Evolutionary conservation across 352 stramenopile genomes (phyloP).

Genomic region (Phytophthora quininea): DNA sequence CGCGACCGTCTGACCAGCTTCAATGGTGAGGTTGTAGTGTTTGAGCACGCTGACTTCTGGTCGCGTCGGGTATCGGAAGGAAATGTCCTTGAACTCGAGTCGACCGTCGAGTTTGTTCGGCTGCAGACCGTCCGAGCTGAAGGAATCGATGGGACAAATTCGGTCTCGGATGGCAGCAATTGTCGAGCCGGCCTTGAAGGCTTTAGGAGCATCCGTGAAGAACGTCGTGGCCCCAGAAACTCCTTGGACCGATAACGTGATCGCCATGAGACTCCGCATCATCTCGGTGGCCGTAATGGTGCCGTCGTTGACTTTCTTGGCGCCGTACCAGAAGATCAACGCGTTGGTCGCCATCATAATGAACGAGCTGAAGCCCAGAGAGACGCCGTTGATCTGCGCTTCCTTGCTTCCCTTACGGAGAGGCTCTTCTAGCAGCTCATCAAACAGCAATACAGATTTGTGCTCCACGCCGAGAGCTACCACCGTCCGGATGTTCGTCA

Average conservation of each 20-base stretch:
- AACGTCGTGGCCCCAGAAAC: conserved; percentile 28
- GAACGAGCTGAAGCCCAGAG: conserved; percentile 69
- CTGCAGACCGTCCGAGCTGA: conserved; percentile 2
- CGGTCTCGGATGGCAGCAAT: conserved; percentile 37
- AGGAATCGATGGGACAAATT: conserved; percentile 39
- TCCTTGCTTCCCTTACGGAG: conserved; percentile 27
- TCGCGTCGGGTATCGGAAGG: background rate
- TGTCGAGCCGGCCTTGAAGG: conserved; percentile 46
- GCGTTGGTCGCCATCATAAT: conserved; percentile 47
- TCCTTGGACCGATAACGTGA: conserved; percentile 36
- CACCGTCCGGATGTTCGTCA: conserved; percentile 46
- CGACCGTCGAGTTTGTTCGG: background rate
- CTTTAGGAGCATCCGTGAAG: conserved; percentile 62
- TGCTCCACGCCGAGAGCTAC: conserved; percentile 36
- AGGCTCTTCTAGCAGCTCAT: conserved; percentile 22
- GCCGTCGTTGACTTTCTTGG: conserved; percentile 38
- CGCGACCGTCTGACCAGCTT: background rate
- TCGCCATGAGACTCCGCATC: conserved; percentile 45
- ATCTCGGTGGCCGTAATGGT: conserved; percentile 45
- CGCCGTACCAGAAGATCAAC: conserved; percentile 64
- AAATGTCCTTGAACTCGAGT: background rate
- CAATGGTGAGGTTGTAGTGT: conserved; percentile 3
- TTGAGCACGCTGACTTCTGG: background rate
- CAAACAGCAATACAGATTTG: conserved; percentile 22
- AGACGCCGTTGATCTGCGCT: conserved; percentile 38